Conservation (phyloP, 2,329 filamentous ascomycete species). For the Scedosporium minutisporum region DNA sequence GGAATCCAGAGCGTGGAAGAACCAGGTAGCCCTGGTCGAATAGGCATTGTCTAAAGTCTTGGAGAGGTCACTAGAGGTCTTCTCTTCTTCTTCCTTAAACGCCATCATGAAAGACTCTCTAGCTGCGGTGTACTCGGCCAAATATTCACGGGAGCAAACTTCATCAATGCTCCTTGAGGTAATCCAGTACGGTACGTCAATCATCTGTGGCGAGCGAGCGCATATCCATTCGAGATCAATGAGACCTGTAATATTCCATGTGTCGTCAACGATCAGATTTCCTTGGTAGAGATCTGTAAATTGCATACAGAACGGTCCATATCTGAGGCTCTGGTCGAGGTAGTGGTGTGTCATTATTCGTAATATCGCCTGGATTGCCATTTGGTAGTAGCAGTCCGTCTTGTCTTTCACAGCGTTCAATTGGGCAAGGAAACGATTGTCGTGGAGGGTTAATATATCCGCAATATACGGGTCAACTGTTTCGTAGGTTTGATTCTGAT, state of each 20-base stretch:
- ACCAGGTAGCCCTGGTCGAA: neutral
- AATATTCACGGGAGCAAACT: neutral
- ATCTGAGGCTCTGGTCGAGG: conserved; percentile 14
- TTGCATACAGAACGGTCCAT: conserved; percentile 19
- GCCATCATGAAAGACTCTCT: neutral
- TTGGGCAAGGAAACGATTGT: conserved; percentile 15
- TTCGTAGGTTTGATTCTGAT: conserved; percentile 19
- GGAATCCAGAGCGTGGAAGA: too few relatives aligned
- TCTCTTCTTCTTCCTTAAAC: neutral
- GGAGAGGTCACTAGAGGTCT: neutral
- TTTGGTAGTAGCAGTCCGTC: conserved; percentile 21
- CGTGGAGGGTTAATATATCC: conserved; percentile 18
- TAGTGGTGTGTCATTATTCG: conserved; percentile 15
- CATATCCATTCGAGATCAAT: conserved; percentile 27
- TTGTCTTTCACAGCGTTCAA: conserved; percentile 14
- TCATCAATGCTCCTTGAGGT: conserved; percentile 11
- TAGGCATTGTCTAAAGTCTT: neutral
- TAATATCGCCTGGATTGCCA: conserved; percentile 16
- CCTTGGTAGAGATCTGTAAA: conserved; percentile 23
- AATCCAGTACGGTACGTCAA: conserved; percentile 14
- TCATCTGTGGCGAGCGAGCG: conserved; percentile 16
- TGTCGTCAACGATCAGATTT: conserved; percentile 25
- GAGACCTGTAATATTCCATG: conserved; percentile 23
- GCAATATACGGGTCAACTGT: conserved; percentile 18
- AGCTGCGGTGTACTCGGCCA: neutral